Evolutionary conservation across 108 stramenopile genomes (phyloP).

Genomic region (Epipyxis sp.): DNA sequence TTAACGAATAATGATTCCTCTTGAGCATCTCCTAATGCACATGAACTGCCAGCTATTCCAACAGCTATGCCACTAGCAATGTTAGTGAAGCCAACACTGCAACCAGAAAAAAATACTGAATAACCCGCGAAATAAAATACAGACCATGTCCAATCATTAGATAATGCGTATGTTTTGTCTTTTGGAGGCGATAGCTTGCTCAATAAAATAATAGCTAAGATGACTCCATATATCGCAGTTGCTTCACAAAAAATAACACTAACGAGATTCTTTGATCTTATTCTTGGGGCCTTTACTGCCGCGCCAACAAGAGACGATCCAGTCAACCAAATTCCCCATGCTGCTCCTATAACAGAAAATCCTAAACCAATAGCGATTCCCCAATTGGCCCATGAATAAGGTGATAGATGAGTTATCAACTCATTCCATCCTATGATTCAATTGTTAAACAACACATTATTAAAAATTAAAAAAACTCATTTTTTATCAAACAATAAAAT

Average conservation of each 20-base stretch:
- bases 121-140: slow-evolving; percentile 85
- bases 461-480: slow-evolving; percentile 11
- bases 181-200: slow-evolving; percentile 22
- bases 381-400: slow-evolving; percentile 90
- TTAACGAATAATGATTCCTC: slow-evolving; percentile 95
- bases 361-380: slow-evolving; percentile 94
- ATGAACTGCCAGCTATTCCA: slow-evolving; percentile 90
- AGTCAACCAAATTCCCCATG: slow-evolving; percentile 96
- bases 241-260: slow-evolving; percentile 97
- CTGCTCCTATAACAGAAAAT: slow-evolving; percentile 90
- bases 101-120: slow-evolving; percentile 90
- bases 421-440: slow-evolving; percentile 88
- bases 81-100: slow-evolving; percentile 96
- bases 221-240: slow-evolving; percentile 98
- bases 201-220: slow-evolving; percentile 85
- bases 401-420: slow-evolving; percentile 94
- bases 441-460: too few species aligned
- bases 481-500: neutral
- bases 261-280: slow-evolving; percentile 94
- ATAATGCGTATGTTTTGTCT: neutral
- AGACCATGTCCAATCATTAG: slow-evolving; percentile 35
- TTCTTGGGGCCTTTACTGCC: slow-evolving; percentile 96
- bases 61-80: slow-evolving; percentile 66
- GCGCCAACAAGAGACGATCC: slow-evolving; percentile 92
- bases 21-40: slow-evolving; percentile 97